Conservation (phyloP, 768 basidiomycete species). For the Lactarius hengduanensis region DNA sequence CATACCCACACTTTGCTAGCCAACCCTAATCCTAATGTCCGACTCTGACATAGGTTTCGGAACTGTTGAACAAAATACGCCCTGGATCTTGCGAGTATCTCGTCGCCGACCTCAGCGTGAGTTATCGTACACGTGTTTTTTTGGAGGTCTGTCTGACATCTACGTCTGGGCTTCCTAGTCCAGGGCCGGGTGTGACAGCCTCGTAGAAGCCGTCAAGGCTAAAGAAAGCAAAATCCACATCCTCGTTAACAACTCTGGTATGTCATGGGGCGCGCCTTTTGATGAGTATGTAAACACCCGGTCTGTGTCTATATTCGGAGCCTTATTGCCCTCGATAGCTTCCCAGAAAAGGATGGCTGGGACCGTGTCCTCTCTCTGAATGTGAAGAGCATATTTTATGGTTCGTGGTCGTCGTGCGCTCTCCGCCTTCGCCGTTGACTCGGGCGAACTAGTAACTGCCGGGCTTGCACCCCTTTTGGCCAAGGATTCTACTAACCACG, state of each 20-base stretch:
- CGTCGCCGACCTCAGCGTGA: conserved; percentile 68
- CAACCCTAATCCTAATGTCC: conserved; percentile 46
- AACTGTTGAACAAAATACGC: conserved; percentile 58
- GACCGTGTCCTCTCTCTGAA: conserved; percentile 81
- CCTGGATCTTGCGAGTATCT: conserved; percentile 69
- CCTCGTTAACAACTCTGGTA: conserved; percentile 81
- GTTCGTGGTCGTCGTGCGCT: conserved; percentile 40
- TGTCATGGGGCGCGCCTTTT: conserved; percentile 73
- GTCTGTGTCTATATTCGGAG: background rate
- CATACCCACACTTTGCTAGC: background rate
- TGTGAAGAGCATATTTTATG: conserved; percentile 82
- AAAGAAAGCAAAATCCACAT: conserved; percentile 75
- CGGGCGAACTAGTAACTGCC: conserved; percentile 48
- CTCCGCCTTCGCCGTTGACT: conserved; percentile 1
- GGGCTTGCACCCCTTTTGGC: conserved; percentile 61
- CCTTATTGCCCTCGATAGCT: conserved; percentile 32
- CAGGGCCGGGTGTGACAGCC: conserved; percentile 74
- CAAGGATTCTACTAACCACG: conserved; percentile 59
- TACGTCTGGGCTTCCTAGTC: conserved; percentile 41
- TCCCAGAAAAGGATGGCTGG: conserved; percentile 85
- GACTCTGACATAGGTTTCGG: conserved; percentile 33
- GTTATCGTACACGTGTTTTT: conserved; percentile 33
- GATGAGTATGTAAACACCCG: conserved; percentile 38
- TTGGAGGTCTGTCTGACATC: background rate
- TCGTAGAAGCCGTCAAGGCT: conserved; percentile 65